Evolutionary conservation across 176 grass and related monocot species (phyloP).

Genomic region (Musa schizocarpa): DNA sequence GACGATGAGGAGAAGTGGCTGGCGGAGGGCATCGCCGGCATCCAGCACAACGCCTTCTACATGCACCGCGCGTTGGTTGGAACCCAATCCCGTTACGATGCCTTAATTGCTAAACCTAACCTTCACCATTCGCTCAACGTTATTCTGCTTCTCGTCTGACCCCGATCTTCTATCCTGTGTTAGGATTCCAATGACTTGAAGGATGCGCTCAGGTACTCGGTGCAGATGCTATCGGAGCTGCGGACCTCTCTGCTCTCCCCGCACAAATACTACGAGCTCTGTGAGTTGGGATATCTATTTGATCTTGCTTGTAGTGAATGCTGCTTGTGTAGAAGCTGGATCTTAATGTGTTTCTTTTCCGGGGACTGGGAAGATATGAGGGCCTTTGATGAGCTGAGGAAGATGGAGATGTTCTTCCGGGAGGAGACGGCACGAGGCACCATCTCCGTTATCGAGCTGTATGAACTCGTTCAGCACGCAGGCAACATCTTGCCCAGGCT

Average conservation of each 20-base stretch:
- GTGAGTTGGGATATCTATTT: conserved; percentile 34
- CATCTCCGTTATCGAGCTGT: conserved; percentile 81
- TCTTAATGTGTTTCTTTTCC: conserved; percentile 22
- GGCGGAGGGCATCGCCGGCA: conserved; percentile 92
- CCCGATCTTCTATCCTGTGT: not conserved
- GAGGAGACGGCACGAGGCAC: conserved; percentile 70
- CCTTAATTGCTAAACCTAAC: conserved; percentile 20
- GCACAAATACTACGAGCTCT: conserved; percentile 96
- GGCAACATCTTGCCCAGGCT: conserved; percentile 92
- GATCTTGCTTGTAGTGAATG: not conserved
- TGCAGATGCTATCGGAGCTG: conserved; percentile 98
- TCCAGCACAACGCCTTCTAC: conserved; percentile 98
- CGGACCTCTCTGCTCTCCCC: conserved; percentile 88
- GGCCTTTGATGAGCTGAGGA: conserved; percentile 91
- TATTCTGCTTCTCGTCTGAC: conserved; percentile 7
- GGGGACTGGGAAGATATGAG: conserved; percentile 58
- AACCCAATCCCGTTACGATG: not conserved
- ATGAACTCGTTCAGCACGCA: conserved; percentile 93
- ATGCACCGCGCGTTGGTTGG: conserved; percentile 94
- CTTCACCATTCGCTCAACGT: not conserved
- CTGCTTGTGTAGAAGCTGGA: conserved; percentile 2
- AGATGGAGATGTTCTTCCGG: conserved; percentile 99
- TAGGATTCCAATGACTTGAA: conserved; percentile 96
- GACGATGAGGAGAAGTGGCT: conserved; percentile 97
- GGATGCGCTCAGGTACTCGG: conserved; percentile 96